These are phyloP conservation scores for Chenopodium album DNA, from an alignment of 148 eudicot species.

Conservation along the genomic window DNA sequence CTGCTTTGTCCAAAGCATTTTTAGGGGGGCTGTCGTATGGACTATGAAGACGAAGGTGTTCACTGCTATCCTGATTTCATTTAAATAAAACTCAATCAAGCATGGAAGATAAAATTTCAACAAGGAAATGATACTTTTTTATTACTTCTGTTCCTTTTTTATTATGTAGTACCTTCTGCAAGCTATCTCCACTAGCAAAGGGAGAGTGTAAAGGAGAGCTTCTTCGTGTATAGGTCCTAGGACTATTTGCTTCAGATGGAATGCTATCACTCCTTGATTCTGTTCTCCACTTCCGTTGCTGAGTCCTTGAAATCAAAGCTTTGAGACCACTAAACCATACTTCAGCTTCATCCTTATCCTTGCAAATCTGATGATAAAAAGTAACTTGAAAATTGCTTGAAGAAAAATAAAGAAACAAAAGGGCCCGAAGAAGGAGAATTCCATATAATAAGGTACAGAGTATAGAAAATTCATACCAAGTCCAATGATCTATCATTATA, in stretches of 20 bases:
- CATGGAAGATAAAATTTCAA: not conserved
- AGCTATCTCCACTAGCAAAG: conserved; percentile 68
- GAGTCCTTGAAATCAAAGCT: conserved; percentile 80
- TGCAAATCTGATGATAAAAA: conserved; percentile 63
- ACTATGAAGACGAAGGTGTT: conserved; percentile 73
- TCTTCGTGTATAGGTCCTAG: conserved; percentile 80
- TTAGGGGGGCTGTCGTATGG: conserved; percentile 90
- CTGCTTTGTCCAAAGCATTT: conserved; percentile 69
- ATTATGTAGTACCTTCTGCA: conserved; percentile 58
- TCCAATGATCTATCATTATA: conserved; percentile 89
- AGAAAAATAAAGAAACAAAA: conserved; percentile 9
- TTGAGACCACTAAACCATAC: conserved; percentile 98
- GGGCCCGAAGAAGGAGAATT: not conserved
- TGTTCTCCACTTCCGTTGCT: conserved; percentile 87
- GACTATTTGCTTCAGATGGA: conserved; percentile 93
- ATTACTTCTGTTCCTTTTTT: conserved; percentile 2
- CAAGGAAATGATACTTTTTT: not conserved
- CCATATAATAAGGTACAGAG: not conserved
- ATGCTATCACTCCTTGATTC: conserved; percentile 95
- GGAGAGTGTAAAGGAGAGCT: conserved; percentile 94
- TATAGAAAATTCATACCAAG: conserved; percentile 55
- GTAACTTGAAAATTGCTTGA: conserved; percentile 1
- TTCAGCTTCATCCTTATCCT: conserved; percentile 99
- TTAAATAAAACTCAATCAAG: conserved; percentile 18
- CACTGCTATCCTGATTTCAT: conserved; percentile 68